phyloP scores from a whole-genome alignment of 2,329 filamentous ascomycete genomes.

The Colletotrichum gigasporum region DNA sequence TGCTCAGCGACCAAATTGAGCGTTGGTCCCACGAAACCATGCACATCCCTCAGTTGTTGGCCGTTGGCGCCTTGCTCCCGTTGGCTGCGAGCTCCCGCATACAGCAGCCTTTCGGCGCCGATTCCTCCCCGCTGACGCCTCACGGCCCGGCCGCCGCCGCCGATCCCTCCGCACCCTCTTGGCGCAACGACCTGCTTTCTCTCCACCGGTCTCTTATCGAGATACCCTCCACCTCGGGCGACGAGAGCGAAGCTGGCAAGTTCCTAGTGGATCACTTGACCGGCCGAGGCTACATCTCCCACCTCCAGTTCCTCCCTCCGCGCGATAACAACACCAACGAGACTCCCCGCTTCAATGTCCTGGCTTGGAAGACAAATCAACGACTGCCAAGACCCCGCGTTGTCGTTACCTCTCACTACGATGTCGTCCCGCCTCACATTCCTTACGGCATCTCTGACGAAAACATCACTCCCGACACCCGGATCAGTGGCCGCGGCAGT shows the following conservation, averaged over 20 bases:
- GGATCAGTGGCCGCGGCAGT: conserved; percentile 77
- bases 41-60: conserved; percentile 9
- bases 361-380: conserved; percentile 69
- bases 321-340: conserved; percentile 38
- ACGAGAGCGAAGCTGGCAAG: conserved; percentile 74
- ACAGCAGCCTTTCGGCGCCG: conserved; percentile 24
- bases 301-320: conserved; percentile 52
- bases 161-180: conserved; percentile 39
- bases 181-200: conserved; percentile 67
- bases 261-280: conserved; percentile 76
- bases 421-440: conserved; percentile 78
- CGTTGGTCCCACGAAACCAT: background rate
- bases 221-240: conserved; percentile 75
- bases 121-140: conserved; percentile 1
- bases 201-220: conserved; percentile 81
- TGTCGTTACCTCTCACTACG: conserved; percentile 84
- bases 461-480: conserved; percentile 51
- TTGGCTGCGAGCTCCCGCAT: conserved; percentile 18
- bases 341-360: conserved; percentile 74
- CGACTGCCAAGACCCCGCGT: conserved; percentile 62
- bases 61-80: conserved; percentile 13
- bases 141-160: background rate
- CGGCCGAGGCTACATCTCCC: conserved; percentile 51
- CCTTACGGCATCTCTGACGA: conserved; percentile 69
- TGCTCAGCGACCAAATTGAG: conserved; percentile 4